Conservation (phyloP, 805 yeast species). For the Deakozyma indianensis region DNA sequence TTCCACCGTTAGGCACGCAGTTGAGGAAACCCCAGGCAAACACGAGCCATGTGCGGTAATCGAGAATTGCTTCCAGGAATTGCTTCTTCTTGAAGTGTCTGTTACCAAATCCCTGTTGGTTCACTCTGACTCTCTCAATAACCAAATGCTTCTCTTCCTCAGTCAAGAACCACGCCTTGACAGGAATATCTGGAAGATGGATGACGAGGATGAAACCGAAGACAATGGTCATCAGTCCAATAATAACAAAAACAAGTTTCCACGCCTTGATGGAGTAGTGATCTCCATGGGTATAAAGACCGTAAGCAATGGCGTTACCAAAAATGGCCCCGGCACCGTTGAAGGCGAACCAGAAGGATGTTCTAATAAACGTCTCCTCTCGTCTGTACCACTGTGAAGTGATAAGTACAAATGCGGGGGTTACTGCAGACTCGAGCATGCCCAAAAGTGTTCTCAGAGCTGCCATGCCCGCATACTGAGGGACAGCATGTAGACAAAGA, state of each 20-base stretch:
- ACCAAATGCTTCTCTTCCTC: constrained; percentile 33
- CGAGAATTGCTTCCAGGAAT: constrained; percentile 34
- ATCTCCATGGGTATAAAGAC: constrained; percentile 22
- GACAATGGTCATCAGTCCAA: constrained; percentile 39
- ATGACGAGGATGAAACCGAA: constrained; percentile 15
- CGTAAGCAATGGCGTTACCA: constrained; percentile 38
- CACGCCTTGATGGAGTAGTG: constrained; percentile 26
- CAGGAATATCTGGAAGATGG: constrained; percentile 39
- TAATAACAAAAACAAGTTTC: constrained; percentile 41
- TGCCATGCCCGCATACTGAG: constrained; percentile 31
- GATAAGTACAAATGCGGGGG: constrained; percentile 42
- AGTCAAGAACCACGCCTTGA: constrained; percentile 30
- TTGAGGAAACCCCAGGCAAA: constrained; percentile 26
- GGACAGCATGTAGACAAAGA: constrained; percentile 30
- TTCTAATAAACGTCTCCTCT: constrained; percentile 30
- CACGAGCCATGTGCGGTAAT: constrained; percentile 34
- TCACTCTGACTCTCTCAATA: constrained; percentile 37
- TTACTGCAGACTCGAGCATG: constrained; percentile 34
- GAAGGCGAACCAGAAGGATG: constrained; percentile 28
- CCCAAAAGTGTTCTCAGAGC: constrained; percentile 35
- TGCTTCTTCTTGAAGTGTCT: constrained; percentile 39
- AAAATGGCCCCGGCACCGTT: constrained; percentile 31
- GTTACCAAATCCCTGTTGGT: constrained; percentile 45
- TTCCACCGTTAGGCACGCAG: constrained; percentile 40
- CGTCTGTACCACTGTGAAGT: constrained; percentile 45